Base-by-base conservation (phyloP, 176 grass and related monocot genomes). In the Musa acuminata region DNA sequence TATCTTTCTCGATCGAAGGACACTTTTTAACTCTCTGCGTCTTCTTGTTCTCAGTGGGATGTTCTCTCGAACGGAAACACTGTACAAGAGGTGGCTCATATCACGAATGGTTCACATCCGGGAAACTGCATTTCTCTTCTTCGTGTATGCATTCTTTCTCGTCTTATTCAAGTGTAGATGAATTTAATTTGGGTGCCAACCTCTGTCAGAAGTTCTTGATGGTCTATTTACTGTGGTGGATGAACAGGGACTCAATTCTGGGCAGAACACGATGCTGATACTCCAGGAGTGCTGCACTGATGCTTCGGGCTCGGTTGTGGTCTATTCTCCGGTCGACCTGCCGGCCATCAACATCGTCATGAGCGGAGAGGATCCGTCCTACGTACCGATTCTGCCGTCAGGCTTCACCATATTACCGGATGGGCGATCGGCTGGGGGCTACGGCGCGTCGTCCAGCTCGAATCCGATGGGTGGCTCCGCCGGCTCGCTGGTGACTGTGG, bases 271-370 rank as follows among this genome's bases (percentile, higher is more conserved):
- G 81, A 89, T 86, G 84, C 82, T 99, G 72, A 91, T 95, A 76
- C 81, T 99, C 3, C 91, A 99, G 80, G 96, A 99, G 88, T 91
- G 88, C 88, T 87, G 83, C 88, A 95, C 88, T 8, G 91, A 99
- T 55, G 73, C 86, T 67, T 86, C 86, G 7, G 91, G 88, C 9
- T 87, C 91, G 24, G 50, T 91, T 16, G 88, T 99, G 23, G 84
- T 95, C 63, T 86, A 91, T 69, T 83, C 96, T 9, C 86, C 91
- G 0, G 86, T 99, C 8, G 96, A 99, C 82, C 25, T 91, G 13
- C 86, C 52, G 21, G 81, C 82, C 11, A 86, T 90, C 43, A 90
- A 89, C 88, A 77, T 95, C 12, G 84, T 91, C 72, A 99, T 99
- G 88, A 88, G 91, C 26, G 96, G 96, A 0, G 86, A 91, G 84